phyloP scores from a whole-genome alignment of 148 eudicot genomes.

The Selenicereus undatus region DNA sequence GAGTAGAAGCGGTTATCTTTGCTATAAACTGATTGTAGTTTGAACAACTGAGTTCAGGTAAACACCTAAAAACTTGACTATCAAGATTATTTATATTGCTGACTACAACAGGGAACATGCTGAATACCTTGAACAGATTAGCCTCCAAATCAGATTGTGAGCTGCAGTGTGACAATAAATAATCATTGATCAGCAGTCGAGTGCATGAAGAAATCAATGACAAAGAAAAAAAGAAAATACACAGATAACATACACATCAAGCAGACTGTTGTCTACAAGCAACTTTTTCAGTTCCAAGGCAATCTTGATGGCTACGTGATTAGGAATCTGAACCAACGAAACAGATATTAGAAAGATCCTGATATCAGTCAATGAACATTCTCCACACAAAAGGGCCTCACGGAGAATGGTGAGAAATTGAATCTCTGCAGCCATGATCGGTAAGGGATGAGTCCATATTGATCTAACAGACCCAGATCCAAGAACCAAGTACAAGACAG shows the following conservation, averaged over 20 bases:
- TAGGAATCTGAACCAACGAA: conserved; percentile 66
- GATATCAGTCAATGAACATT: neutral
- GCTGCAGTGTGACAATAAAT: conserved; percentile 41
- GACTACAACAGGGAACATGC: neutral
- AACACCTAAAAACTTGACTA: neutral
- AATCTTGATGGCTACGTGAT: conserved; percentile 94
- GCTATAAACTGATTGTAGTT: neutral
- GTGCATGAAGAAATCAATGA: neutral
- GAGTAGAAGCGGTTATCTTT: neutral
- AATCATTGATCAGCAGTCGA: neutral
- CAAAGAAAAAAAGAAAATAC: neutral
- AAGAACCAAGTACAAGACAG: neutral
- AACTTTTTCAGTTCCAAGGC: conserved; percentile 94
- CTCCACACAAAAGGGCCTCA: neutral
- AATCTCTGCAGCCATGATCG: neutral
- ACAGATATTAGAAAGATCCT: neutral
- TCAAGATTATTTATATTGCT: neutral
- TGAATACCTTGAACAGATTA: conserved; percentile 84
- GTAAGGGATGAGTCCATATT: neutral
- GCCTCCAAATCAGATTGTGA: conserved; percentile 93
- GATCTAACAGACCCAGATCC: neutral
- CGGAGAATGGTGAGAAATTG: neutral
- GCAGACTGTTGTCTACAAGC: conserved; percentile 90
- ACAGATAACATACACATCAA: conserved; percentile 74
- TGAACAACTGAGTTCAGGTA: neutral